phyloP scores from a whole-genome alignment of 208 protist genomes.

The Wallacemonas collosoma region DNA sequence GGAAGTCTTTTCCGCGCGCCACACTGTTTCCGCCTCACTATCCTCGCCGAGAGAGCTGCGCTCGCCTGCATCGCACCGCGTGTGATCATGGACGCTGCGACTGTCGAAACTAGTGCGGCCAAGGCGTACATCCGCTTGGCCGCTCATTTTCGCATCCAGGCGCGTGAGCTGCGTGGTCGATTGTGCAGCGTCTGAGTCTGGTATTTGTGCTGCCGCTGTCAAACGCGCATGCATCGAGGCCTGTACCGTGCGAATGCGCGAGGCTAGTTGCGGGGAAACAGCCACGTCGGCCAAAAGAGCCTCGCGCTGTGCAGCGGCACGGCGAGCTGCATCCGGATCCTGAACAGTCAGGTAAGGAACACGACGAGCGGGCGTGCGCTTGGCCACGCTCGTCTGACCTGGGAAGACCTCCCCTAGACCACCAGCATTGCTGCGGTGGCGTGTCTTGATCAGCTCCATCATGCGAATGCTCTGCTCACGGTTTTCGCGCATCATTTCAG shows the following conservation, averaged over 20 bases:
- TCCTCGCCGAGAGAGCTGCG: neutral
- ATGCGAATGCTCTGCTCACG: constrained; percentile 52
- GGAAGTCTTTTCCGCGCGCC: neutral
- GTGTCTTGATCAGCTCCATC: constrained; percentile 45
- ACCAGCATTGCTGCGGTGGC: neutral
- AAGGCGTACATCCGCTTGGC: too few species aligned
- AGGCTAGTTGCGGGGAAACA: constrained; percentile 2
- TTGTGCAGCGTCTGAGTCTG: too few species aligned
- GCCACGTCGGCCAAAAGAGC: neutral
- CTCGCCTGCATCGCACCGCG: neutral
- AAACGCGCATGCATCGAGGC: constrained; percentile 1
- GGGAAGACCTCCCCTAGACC: too few species aligned
- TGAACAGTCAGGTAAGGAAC: constrained; percentile 25
- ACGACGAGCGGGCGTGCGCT: neutral
- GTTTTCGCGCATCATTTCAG: constrained; percentile 78
- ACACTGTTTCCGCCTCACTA: neutral
- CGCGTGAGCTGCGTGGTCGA: too few species aligned
- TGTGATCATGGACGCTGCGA: neutral
- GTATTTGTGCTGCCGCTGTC: neutral
- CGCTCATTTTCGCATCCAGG: too few species aligned
- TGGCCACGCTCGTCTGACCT: too few species aligned
- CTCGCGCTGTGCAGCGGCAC: neutral
- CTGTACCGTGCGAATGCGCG: constrained; percentile 8
- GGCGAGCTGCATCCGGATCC: neutral
- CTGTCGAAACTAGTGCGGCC: neutral